phyloP scores from a whole-genome alignment of 345 rosid genomes.

The Carallia brachiata region DNA sequence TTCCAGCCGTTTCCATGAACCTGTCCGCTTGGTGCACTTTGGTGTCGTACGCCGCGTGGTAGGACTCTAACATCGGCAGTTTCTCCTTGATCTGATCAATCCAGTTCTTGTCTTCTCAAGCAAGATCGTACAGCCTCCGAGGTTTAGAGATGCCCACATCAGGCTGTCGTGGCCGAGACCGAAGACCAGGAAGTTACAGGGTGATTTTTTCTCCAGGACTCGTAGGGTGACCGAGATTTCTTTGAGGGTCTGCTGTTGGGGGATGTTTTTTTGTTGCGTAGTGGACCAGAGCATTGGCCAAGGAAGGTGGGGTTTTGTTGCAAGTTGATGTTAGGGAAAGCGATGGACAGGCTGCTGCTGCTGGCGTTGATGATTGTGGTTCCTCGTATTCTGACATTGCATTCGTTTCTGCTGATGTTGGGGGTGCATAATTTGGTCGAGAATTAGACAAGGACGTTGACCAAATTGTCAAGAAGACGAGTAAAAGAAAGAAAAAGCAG shows the following conservation, averaged over 20 bases:
- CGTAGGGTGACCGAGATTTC: constrained; percentile 71
- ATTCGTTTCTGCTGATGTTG: not conserved
- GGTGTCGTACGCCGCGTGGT: constrained; percentile 72
- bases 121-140: constrained; percentile 81
- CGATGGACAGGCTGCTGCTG: constrained; percentile 21
- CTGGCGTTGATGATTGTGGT: not conserved
- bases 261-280: constrained; percentile 66
- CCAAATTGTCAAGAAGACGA: constrained; percentile 44
- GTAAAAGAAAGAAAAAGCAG: constrained; percentile 36
- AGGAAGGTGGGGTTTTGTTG: constrained; percentile 57
- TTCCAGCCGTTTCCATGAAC: constrained; percentile 42
- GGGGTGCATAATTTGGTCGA: constrained; percentile 15
- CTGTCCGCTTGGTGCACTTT: constrained; percentile 54
- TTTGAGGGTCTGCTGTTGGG: constrained; percentile 80
- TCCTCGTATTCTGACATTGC: not conserved
- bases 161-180: constrained; percentile 91
- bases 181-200: constrained; percentile 82
- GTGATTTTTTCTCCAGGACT: constrained; percentile 62
- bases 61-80: constrained; percentile 55
- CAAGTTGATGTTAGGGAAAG: constrained; percentile 27
- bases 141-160: constrained; percentile 82
- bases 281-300: constrained; percentile 71
- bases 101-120: constrained; percentile 87
- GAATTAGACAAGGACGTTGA: constrained; percentile 39
- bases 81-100: constrained; percentile 49